A percentile compares a stretch with the other conserved stretches of the same genome.
Conservation (phyloP, 169 alveolate genomes). For the Plasmodium blacklocki region DNA sequence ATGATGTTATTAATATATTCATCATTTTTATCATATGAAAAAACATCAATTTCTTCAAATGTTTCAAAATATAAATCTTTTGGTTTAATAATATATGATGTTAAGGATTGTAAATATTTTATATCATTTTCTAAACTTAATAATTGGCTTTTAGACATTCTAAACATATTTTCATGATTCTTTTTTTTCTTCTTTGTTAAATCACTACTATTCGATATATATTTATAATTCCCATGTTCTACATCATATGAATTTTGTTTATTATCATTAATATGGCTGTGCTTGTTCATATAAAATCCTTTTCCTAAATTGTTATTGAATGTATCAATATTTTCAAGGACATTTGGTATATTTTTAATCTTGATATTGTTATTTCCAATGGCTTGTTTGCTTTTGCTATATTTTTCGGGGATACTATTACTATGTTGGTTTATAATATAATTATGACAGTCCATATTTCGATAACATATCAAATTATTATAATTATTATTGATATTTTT, state of each 20-base stretch:
- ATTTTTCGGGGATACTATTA: not conserved
- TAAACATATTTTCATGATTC: conserved; percentile 24
- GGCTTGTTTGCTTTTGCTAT: not conserved
- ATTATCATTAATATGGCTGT: not conserved
- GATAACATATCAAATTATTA: not conserved
- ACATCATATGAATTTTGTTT: not conserved
- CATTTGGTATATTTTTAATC: not conserved
- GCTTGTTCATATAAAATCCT: not conserved
- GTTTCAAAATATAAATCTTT: conserved; percentile 54
- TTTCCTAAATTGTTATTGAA: not conserved
- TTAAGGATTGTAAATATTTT: conserved; percentile 34
- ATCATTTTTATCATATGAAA: not conserved
- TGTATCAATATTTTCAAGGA: not conserved
- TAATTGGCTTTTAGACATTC: conserved; percentile 42
- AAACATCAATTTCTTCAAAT: conserved; percentile 28
- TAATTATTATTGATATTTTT: not conserved
- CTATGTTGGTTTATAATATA: not conserved
- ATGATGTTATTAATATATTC: not conserved
- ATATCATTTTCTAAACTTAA: conserved; percentile 50
- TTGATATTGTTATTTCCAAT: not conserved
- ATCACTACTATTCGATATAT: not conserved
- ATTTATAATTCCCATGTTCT: not conserved
- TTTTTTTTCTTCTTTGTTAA: conserved; percentile 21
- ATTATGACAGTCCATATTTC: conserved; percentile 8
- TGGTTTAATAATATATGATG: conserved; percentile 30